Base-by-base conservation (phyloP, 1,139 yeast species). In the Lodderomyces orthopsilosis region DNA sequence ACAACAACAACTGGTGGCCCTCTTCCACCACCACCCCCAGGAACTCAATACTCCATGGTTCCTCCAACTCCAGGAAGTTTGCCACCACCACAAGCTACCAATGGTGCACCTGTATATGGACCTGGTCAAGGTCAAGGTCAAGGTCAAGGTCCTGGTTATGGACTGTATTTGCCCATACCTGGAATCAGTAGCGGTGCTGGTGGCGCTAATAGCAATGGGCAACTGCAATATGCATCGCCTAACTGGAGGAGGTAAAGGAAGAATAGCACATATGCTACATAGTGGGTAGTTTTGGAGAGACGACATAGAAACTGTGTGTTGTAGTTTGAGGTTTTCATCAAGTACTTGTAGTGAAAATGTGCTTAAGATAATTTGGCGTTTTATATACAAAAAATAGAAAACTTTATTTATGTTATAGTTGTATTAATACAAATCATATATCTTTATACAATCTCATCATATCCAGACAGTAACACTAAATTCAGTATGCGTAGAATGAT, bases 161-260 rank as follows among this genome's bases (percentile, higher is more conserved):
- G 68, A 13, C 70, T 63, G 44, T 64, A 63, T 49, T 56, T 65
- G 38, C 71, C 73, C 4, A 55, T 66, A 43, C 70, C 62, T 21
- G 69, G 68, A 4, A 30, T 30, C 19, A 30, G 62, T 63, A 17
- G 10, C 19, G 35, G 35, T 21, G 35, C 22, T 33, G 35, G 35
- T 33, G 35, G 18, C 18, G 34, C 18, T n/a, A 13, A 22, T 33
- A 46, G 42, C 18, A 41, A 46, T 38, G 58, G 58, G n/a, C 52
- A 65, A 2, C 67, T 55, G 42, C 67, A 61, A 23, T 55, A 58
- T 42, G 50, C 61, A 18, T 56, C 64, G 22, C 65, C 65, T 21
- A 65, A 61, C 44, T 66, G 72, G 71, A 59, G 69, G 47, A 56
- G 68, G 40, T 65, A 50, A 51, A 9, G 59, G 58, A 7, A 45